Percentiles rank a stretch among this genome's conserved stretches.
phyloP scores from a whole-genome alignment of 768 basidiomycete species.

The Psilocybe subaeruginosa region DNA sequence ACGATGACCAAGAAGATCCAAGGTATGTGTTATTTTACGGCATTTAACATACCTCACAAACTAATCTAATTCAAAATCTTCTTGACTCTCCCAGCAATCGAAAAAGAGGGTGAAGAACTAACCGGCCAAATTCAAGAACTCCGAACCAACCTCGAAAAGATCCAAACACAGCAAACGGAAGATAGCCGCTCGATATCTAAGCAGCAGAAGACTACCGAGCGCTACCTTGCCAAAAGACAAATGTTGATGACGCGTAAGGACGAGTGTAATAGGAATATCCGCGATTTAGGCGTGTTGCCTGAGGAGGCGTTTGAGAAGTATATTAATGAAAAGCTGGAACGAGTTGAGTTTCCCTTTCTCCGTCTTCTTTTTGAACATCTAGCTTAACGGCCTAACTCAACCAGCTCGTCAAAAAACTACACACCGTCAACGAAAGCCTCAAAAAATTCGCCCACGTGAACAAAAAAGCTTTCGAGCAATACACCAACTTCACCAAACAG shows the following conservation, averaged over 20 bases:
- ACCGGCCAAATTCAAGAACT: slow-evolving; percentile 68
- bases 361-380: neutral
- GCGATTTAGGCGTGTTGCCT: slow-evolving; percentile 94
- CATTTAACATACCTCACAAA: neutral
- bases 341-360: slow-evolving; percentile 49
- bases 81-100: slow-evolving; percentile 50
- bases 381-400: too few species aligned
- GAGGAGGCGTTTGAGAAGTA: slow-evolving; percentile 99
- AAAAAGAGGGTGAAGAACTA: slow-evolving; percentile 71
- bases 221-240: slow-evolving; percentile 91
- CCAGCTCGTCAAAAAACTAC: slow-evolving; percentile 92
- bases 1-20: slow-evolving; percentile 64
- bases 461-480: slow-evolving; percentile 99
- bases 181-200: slow-evolving; percentile 86
- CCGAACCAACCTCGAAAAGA: slow-evolving; percentile 64
- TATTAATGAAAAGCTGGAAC: slow-evolving; percentile 83
- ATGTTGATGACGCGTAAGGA: slow-evolving; percentile 85
- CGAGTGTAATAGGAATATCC: slow-evolving; percentile 93
- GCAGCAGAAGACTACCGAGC: slow-evolving; percentile 94
- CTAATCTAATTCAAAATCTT: too few species aligned
- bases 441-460: slow-evolving; percentile 99
- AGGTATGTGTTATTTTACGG: slow-evolving; percentile 38
- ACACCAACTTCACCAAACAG: slow-evolving; percentile 97
- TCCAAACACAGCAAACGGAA: slow-evolving; percentile 83
- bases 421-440: slow-evolving; percentile 86